phyloP scores from a whole-genome alignment of 768 basidiomycete genomes.

The Suillus tomentosus region DNA sequence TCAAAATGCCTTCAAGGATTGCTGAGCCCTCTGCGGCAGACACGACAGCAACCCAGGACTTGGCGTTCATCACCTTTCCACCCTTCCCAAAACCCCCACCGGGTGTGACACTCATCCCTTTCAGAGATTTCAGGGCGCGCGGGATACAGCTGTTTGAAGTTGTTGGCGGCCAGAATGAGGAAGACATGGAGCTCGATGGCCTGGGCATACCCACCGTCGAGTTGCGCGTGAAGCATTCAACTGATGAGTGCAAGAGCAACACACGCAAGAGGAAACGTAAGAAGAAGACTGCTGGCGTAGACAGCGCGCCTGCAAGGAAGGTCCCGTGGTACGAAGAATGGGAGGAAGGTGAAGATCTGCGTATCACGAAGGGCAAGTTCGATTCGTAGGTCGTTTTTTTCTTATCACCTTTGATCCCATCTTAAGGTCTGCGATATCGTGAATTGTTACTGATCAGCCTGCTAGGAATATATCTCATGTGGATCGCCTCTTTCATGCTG shows the following conservation, averaged over 20 bases:
- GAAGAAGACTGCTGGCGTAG: constrained; percentile 27
- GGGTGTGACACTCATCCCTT: constrained; percentile 53
- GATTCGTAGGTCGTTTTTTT: constrained; percentile 47
- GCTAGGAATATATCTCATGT: constrained; percentile 44
- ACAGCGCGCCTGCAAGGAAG: constrained; percentile 26
- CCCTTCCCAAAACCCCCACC: constrained; percentile 50
- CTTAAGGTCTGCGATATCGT: constrained; percentile 11
- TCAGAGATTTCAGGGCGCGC: constrained; percentile 54
- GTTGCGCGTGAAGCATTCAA: constrained; percentile 52
- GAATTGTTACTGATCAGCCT: neutral
- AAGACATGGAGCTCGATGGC: constrained; percentile 64
- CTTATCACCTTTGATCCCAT: neutral
- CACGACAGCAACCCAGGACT: constrained; percentile 17
- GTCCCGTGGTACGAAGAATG: constrained; percentile 71
- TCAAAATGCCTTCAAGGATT: constrained; percentile 21
- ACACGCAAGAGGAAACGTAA: constrained; percentile 53
- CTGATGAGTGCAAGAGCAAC: constrained; percentile 58
- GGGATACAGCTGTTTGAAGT: constrained; percentile 58
- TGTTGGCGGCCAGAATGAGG: constrained; percentile 35
- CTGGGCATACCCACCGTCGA: constrained; percentile 67
- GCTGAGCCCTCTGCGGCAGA: constrained; percentile 22
- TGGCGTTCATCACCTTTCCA: constrained; percentile 39
- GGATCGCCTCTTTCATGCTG: constrained; percentile 63
- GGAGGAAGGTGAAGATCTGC: constrained; percentile 59
- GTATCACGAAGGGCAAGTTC: constrained; percentile 42